phyloP scores from a whole-genome alignment of 2,329 filamentous ascomycete genomes.

The Ceratocystis albifundus region DNA sequence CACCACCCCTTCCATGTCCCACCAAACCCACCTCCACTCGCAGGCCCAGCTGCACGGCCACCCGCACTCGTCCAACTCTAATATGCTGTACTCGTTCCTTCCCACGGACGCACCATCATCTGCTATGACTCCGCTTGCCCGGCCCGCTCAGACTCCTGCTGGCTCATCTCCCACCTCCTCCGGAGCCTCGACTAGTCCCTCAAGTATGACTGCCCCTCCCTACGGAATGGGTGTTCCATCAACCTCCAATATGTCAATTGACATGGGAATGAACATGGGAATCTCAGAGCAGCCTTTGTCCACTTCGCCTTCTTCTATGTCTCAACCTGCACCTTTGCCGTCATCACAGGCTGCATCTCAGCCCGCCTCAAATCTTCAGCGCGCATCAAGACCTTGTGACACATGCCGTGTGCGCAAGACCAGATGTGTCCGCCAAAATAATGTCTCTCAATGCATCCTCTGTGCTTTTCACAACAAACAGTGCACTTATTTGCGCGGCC shows the following conservation, averaged over 20 bases:
- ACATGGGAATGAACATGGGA: constrained; percentile 13
- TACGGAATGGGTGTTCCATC: neutral
- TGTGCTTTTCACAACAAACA: constrained; percentile 57
- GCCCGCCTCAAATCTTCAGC: constrained; percentile 14
- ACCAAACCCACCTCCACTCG: constrained; percentile 1
- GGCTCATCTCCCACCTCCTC: neutral
- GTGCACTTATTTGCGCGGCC: constrained; percentile 48
- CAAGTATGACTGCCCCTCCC: neutral
- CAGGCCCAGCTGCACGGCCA: constrained; percentile 10
- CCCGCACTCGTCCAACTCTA: constrained; percentile 9
- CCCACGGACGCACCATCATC: constrained; percentile 9
- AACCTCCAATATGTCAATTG: constrained; percentile 10
- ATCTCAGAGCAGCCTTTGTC: neutral
- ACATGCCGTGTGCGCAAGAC: constrained; percentile 54
- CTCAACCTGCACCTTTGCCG: constrained; percentile 1
- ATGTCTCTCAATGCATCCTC: constrained; percentile 47
- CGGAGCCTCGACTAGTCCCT: neutral
- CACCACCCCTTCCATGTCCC: neutral
- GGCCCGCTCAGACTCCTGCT: neutral
- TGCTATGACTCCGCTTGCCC: neutral
- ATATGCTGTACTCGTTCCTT: constrained; percentile 21
- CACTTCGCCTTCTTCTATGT: constrained; percentile 8
- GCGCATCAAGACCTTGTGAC: constrained; percentile 43
- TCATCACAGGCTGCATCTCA: neutral
- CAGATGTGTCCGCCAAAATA: constrained; percentile 52